Evolutionary conservation across 2,329 filamentous ascomycete species (phyloP).

Genomic region (Aspergillus thermomutatus): DNA sequence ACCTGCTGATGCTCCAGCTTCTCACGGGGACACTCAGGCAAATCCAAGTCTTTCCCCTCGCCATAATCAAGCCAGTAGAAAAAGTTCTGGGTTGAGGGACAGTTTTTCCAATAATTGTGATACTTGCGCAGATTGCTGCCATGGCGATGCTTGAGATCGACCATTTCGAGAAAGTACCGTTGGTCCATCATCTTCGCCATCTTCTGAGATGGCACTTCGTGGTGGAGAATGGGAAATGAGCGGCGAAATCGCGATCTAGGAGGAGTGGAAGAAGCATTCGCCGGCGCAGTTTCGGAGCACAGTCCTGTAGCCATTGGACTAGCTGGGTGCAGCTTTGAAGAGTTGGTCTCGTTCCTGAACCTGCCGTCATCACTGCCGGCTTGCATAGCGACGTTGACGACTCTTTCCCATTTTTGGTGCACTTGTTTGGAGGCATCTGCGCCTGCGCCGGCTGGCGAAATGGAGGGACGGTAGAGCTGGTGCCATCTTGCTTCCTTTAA

Average conservation of each 20-base stretch:
- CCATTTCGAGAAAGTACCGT: slow-evolving; percentile 83
- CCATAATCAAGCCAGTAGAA: slow-evolving; percentile 92
- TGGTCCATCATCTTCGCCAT: slow-evolving; percentile 77
- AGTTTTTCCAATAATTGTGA: slow-evolving; percentile 77
- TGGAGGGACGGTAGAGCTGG: slow-evolving; percentile 41
- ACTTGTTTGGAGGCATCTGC: slow-evolving; percentile 43
- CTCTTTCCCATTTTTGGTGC: slow-evolving; percentile 71
- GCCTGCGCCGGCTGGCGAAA: slow-evolving; percentile 1
- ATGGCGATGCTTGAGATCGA: slow-evolving; percentile 82
- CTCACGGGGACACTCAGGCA: slow-evolving; percentile 69
- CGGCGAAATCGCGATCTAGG: slow-evolving; percentile 25
- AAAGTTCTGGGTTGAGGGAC: slow-evolving; percentile 78
- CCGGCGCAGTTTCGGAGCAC: not conserved
- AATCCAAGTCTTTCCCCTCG: slow-evolving; percentile 66
- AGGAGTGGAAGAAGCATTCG: not conserved
- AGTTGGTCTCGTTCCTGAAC: slow-evolving; percentile 32
- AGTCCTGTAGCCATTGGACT: not conserved
- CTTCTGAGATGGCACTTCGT: slow-evolving; percentile 55
- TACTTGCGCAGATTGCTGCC: slow-evolving; percentile 78
- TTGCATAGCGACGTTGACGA: slow-evolving; percentile 64
- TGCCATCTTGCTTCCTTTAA: slow-evolving; percentile 57
- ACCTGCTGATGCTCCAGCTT: slow-evolving; percentile 74
- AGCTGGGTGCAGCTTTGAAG: not conserved
- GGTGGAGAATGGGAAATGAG: slow-evolving; percentile 26
- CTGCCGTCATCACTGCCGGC: slow-evolving; percentile 65